Conservation (phyloP, 768 basidiomycete species). For the Lactarius trivialis region DNA sequence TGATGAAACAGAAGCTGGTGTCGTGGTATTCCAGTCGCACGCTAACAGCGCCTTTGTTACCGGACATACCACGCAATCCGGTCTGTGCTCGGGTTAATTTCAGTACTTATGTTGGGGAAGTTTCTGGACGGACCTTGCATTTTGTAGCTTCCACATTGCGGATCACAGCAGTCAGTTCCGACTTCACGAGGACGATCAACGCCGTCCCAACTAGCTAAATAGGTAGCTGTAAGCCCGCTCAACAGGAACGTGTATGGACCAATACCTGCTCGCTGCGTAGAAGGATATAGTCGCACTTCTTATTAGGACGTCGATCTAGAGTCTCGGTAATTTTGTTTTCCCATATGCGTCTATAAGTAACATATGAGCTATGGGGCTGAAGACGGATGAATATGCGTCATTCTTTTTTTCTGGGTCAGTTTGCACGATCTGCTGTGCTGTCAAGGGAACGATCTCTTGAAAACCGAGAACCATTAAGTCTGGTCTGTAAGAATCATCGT, state of each 20-base stretch:
- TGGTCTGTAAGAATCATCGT: conserved; percentile 41
- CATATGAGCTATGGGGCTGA: background rate
- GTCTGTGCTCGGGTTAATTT: conserved; percentile 41
- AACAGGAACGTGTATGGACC: background rate
- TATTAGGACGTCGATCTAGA: conserved; percentile 61
- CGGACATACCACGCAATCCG: conserved; percentile 89
- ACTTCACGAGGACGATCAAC: conserved; percentile 76
- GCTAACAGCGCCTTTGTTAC: conserved; percentile 94
- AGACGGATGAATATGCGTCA: conserved; percentile 15
- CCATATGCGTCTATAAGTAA: conserved; percentile 64
- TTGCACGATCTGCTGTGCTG: conserved; percentile 95
- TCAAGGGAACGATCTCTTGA: conserved; percentile 96
- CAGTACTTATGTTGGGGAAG: background rate
- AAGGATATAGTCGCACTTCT: conserved; percentile 70
- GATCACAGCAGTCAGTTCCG: conserved; percentile 68
- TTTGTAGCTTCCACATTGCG: conserved; percentile 89
- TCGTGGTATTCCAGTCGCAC: conserved; percentile 90
- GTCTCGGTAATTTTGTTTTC: conserved; percentile 76
- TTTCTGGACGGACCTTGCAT: conserved; percentile 59
- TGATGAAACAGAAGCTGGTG: conserved; percentile 90
- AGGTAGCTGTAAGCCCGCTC: conserved; percentile 1
- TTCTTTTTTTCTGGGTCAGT: conserved; percentile 90
- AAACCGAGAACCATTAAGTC: conserved; percentile 90
- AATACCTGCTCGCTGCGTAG: conserved; percentile 87
- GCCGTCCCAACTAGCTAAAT: conserved; percentile 89